Base-by-base conservation (phyloP, 345 rosid species). In the Capsella bursapastoris region DNA sequence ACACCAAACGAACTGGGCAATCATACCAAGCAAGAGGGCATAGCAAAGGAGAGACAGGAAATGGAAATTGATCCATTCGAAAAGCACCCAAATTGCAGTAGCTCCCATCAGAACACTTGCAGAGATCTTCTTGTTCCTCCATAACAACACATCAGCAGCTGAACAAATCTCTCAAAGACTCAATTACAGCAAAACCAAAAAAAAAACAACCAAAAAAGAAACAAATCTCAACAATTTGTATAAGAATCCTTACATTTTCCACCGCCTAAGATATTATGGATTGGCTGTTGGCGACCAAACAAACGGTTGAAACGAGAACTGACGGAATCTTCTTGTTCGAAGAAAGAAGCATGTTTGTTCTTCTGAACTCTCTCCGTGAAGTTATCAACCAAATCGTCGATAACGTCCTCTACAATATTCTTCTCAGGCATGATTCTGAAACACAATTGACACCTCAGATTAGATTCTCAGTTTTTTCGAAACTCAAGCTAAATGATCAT, bases 141-240 rank as follows among this genome's bases (percentile, higher is more conserved):
- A 93, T 51, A 93, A 70, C 74, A 93, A 82, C 38, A 93, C 97
- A 89, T 93, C 98, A 82, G 99, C 99, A 88, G 99, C 98, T 96
- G 78, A 71, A 57, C 57, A 18, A 69, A 80, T 63, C 61, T 70
- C 15, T 31, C 44, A 63, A 22, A 74, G 22, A 32, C 70, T 43
- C 59, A n/a, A 13, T 58, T 9, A 71, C 16, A 66, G 51, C 56
- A 31, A 65, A 10, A 8, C 13, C 62, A 40, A 75, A 10, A 3
- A 6, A 10, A 37, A 22, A 22, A 22, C 1, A 22, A 40, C 22
- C 34, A 22, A 56, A 45, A 22, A 22, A 22, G 25, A 22, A 40
- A 32, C 34, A 22, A 56, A 45, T 64, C 32, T 61, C 57, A 22
- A 68, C 48, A 49, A 47, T 34, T 34, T 5, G 12, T 15, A 49